These are phyloP conservation scores for Prorocentrum cordatum DNA, from an alignment of 169 alveolate genomes.

Conservation along the genomic window DNA sequence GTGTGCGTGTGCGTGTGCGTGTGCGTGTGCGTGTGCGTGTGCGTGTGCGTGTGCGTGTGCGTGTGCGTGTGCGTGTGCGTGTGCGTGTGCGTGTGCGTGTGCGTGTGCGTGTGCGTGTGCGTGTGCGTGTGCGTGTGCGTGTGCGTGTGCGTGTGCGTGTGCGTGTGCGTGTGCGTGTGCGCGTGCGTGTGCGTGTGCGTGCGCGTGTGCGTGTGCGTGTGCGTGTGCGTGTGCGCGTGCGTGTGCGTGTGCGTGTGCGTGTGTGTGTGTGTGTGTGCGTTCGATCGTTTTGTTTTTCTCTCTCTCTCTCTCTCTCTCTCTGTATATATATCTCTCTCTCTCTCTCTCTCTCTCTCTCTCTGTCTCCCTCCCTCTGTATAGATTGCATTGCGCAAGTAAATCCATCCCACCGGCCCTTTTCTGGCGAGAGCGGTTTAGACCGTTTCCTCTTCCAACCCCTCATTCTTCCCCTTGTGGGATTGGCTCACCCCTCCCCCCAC, in stretches of 20 bases:
- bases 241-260: not conserved
- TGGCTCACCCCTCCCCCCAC: too few species aligned
- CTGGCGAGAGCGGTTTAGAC: too few species aligned
- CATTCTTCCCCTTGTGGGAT: too few species aligned
- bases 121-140: not conserved
- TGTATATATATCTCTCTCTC: too few species aligned
- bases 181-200: not conserved
- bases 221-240: not conserved
- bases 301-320: too few species aligned
- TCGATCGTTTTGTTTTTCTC: too few species aligned
- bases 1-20: slow-evolving; percentile 2
- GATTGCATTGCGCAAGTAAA: too few species aligned
- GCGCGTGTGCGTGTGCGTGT: not conserved
- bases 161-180: not conserved
- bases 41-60: not conserved
- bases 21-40: slow-evolving; percentile 10
- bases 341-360: too few species aligned
- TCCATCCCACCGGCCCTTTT: too few species aligned
- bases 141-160: not conserved
- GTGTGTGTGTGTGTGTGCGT: not conserved
- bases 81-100: not conserved
- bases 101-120: not conserved
- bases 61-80: not conserved
- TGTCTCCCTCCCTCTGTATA: too few species aligned
- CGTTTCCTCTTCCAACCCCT: too few species aligned